Percentiles rank a stretch among this genome's conserved stretches.
Conservation (phyloP, 148 eudicot species). For the Limonium bicolor region DNA sequence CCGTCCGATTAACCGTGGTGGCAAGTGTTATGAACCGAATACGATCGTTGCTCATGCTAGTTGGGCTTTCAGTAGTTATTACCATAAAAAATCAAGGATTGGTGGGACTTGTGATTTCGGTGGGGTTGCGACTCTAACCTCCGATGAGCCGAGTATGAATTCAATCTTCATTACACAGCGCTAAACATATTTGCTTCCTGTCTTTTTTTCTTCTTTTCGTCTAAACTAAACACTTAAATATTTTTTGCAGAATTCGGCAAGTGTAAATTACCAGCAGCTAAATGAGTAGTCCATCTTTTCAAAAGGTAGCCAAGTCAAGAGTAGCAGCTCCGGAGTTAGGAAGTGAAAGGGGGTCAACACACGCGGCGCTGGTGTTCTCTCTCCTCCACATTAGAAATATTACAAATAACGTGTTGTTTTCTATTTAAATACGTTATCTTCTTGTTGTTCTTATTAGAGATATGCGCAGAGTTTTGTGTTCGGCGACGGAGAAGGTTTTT, state of each 20-base stretch:
- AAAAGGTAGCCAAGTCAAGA: too few species aligned
- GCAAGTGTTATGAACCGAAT: slow-evolving; percentile 4
- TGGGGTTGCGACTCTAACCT: slow-evolving; percentile 32
- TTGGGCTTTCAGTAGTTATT: slow-evolving; percentile 6
- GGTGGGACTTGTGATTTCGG: slow-evolving; percentile 6
- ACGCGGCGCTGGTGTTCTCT: too few species aligned
- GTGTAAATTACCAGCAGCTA: slow-evolving; percentile 53
- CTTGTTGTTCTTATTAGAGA: too few species aligned
- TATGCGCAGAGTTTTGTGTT: too few species aligned
- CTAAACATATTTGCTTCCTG: background rate
- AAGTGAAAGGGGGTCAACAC: too few species aligned
- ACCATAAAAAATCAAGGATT: background rate
- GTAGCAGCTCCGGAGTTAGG: too few species aligned
- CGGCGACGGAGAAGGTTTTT: too few species aligned
- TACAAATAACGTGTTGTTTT: too few species aligned
- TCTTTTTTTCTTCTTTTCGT: background rate
- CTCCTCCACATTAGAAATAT: too few species aligned
- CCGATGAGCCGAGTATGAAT: slow-evolving; percentile 73
- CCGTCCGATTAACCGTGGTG: slow-evolving; percentile 3
- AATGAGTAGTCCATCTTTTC: too few species aligned
- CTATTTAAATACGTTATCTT: too few species aligned
- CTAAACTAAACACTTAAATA: background rate
- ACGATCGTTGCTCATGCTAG: slow-evolving; percentile 5
- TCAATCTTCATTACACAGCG: background rate
- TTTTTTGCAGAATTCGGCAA: slow-evolving; percentile 55